phyloP scores from a whole-genome alignment of 148 eudicot species.

The Heliamphora exappendiculata region DNA sequence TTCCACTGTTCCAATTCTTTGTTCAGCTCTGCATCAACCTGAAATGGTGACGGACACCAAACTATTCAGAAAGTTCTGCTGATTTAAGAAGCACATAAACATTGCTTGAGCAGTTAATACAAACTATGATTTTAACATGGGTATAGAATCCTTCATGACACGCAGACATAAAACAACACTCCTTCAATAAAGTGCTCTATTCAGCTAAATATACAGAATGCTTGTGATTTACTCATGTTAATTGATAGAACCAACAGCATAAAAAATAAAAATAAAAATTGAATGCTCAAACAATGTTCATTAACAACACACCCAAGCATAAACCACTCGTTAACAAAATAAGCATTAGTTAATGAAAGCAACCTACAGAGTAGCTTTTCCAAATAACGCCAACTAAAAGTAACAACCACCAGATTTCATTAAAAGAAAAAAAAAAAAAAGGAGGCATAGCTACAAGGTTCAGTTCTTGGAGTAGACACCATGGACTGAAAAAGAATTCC shows the following conservation, averaged over 20 bases:
- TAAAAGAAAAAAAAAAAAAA: too few relatives aligned
- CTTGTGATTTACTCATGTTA: neutral
- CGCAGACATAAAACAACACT: neutral
- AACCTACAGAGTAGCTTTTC: neutral
- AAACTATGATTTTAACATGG: neutral
- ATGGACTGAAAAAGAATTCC: neutral
- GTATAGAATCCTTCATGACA: neutral
- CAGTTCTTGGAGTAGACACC: neutral
- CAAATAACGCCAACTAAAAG: neutral
- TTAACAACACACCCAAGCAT: neutral
- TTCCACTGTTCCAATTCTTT: constrained; percentile 97
- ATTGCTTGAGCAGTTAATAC: neutral
- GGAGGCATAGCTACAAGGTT: neutral
- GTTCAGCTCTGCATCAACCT: constrained; percentile 85
- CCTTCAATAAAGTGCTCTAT: neutral
- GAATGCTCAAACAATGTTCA: neutral
- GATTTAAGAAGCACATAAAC: neutral
- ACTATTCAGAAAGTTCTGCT: constrained; percentile 6
- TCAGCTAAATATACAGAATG: neutral
- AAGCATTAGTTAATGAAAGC: neutral
- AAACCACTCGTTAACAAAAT: neutral
- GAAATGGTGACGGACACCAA: constrained; percentile 14
- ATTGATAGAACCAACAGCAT: neutral
- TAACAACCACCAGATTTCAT: neutral
- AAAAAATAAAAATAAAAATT: neutral